These are phyloP conservation scores for Puccinia hordei DNA, from an alignment of 1,284 basidiomycete genomes.

Conservation along the genomic window DNA sequence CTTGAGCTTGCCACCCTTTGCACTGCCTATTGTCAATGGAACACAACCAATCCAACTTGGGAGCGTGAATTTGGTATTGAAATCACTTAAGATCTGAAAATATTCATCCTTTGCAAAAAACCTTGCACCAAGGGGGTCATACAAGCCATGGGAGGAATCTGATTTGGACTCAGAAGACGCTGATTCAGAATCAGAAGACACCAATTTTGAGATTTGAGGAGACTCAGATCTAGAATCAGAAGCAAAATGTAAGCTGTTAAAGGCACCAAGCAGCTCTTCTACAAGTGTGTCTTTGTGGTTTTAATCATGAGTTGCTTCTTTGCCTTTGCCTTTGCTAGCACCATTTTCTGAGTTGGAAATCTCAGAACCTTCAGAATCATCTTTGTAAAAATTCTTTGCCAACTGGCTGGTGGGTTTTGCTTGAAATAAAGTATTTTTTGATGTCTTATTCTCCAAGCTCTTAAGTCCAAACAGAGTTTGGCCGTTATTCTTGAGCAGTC, in stretches of 20 bases:
- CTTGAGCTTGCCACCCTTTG: conserved; percentile 33
- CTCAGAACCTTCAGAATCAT: conserved; percentile 2
- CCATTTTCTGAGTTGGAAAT: background rate
- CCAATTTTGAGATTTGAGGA: background rate
- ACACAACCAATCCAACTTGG: conserved; percentile 35
- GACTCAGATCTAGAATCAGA: background rate
- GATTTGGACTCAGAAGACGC: background rate
- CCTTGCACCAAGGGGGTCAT: background rate
- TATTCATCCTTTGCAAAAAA: conserved; percentile 10
- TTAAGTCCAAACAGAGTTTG: conserved; percentile 29
- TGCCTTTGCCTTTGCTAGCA: background rate
- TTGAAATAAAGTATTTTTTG: background rate
- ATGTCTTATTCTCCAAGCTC: background rate
- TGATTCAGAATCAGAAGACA: background rate
- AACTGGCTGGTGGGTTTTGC: background rate
- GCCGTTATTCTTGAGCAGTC: conserved; percentile 9
- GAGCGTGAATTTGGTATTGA: background rate
- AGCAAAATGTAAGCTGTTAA: background rate
- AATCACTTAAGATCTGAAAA: background rate
- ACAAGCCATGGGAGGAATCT: background rate
- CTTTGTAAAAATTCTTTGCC: background rate
- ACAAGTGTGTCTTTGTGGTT: background rate
- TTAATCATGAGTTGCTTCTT: background rate
- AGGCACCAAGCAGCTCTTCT: background rate
- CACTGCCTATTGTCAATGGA: conserved; percentile 16